Conservation (phyloP, 495 filamentous ascomycete genomes). For the Cenococcum geophilum region DNA sequence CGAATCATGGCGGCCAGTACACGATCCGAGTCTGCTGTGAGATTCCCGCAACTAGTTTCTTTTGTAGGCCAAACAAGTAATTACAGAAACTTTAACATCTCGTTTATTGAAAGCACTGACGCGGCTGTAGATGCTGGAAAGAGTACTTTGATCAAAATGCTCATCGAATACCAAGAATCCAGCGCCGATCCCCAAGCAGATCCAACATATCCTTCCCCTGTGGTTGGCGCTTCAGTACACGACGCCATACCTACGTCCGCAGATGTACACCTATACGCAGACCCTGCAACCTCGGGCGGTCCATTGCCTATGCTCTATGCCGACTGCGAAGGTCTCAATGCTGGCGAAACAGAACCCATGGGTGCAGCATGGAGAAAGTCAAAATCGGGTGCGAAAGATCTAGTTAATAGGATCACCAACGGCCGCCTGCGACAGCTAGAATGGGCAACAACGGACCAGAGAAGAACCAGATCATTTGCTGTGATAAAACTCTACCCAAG, state of each 20-base stretch:
- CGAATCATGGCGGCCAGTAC: constrained; percentile 5
- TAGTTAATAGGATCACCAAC: background rate
- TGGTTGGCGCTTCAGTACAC: background rate
- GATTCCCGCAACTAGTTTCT: constrained; percentile 45
- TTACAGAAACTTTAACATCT: background rate
- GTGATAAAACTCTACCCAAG: constrained; percentile 36
- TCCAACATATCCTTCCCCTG: constrained; percentile 6
- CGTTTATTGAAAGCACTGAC: background rate
- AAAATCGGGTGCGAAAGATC: background rate
- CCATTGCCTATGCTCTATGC: constrained; percentile 15
- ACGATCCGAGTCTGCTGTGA: constrained; percentile 12
- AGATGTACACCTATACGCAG: constrained; percentile 22
- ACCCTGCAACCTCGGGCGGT: constrained; percentile 1
- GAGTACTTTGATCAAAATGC: constrained; percentile 24
- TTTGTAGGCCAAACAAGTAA: constrained; percentile 46
- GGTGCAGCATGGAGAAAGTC: background rate
- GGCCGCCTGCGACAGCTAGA: constrained; percentile 1
- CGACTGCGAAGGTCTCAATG: constrained; percentile 16
- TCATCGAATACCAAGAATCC: constrained; percentile 14
- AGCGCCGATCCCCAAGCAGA: background rate
- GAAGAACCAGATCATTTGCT: constrained; percentile 20
- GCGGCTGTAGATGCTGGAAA: constrained; percentile 13
- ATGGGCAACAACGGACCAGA: constrained; percentile 8
- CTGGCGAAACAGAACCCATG: constrained; percentile 1
- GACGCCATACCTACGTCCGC: constrained; percentile 9